These are phyloP conservation scores for Lipomyces starkeyi DNA, from an alignment of 805 yeast species.

Conservation along the genomic window DNA sequence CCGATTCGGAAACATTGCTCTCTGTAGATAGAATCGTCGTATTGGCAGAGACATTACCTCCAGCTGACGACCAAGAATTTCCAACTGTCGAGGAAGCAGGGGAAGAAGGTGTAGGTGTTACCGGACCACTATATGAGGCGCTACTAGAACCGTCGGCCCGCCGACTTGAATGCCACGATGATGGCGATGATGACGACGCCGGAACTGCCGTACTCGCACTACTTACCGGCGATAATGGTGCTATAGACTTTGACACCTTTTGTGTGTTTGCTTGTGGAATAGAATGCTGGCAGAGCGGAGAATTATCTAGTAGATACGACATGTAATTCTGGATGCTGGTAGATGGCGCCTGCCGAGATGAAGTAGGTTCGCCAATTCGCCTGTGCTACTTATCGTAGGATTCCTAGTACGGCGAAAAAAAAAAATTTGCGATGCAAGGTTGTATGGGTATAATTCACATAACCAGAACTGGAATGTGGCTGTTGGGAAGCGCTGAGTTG, in stretches of 20 bases:
- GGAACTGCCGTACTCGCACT: neutral
- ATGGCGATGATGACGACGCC: neutral
- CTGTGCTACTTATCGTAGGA: neutral
- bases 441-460: neutral
- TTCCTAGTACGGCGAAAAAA: neutral
- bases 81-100: slow-evolving; percentile 1
- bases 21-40: neutral
- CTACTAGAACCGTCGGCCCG: neutral
- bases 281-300: neutral
- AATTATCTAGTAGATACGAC: neutral
- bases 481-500: neutral
- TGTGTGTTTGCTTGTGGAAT: neutral
- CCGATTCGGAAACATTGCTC: neutral
- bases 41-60: slow-evolving; percentile 1
- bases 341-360: slow-evolving; percentile 2
- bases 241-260: neutral
- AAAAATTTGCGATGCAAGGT: neutral
- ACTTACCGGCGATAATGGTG: neutral
- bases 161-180: neutral
- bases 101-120: neutral
- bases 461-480: neutral
- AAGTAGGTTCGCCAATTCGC: neutral
- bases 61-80: slow-evolving; percentile 1
- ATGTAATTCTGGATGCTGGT: neutral
- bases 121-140: neutral